Conservation (phyloP, 176 grass and related monocot species). For the Luzula sylvatica region DNA sequence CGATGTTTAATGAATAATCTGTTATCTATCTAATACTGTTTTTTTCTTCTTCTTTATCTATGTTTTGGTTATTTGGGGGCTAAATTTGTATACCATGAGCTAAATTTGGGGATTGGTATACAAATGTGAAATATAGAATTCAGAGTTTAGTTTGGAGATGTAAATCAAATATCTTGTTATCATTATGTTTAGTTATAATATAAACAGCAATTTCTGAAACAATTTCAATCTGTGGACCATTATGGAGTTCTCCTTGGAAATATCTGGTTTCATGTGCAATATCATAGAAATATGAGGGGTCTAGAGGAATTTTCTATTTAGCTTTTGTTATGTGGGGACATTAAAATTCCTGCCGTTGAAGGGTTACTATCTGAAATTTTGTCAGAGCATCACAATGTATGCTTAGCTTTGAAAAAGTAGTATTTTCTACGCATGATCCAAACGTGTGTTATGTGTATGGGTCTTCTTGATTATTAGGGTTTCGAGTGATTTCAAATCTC, state of each 20-base stretch:
- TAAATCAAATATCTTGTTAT: slow-evolving; percentile 13
- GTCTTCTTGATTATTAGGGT: no score
- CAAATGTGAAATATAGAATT: slow-evolving; percentile 12
- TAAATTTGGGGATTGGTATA: slow-evolving; percentile 18
- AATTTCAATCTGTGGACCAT: background rate
- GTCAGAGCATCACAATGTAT: background rate
- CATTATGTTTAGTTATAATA: slow-evolving; percentile 1
- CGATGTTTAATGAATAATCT: slow-evolving; percentile 9
- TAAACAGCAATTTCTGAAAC: background rate
- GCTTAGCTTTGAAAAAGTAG: slow-evolving; percentile 3
- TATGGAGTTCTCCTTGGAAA: no score
- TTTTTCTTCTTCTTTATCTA: background rate
- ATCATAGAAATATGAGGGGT: background rate
- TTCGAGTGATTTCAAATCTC: no score
- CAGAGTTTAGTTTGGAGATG: slow-evolving; percentile 15
- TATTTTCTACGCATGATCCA: no score
- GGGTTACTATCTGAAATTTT: slow-evolving; percentile 12
- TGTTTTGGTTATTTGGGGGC: background rate
- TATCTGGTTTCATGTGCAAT: background rate
- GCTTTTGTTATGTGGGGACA: slow-evolving; percentile 8
- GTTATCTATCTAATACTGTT: slow-evolving; percentile 7
- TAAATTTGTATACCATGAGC: slow-evolving; percentile 6
- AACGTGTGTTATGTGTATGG: no score
- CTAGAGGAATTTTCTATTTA: background rate
- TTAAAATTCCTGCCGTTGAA: slow-evolving; percentile 8